phyloP scores from a whole-genome alignment of 805 yeast genomes.

The Candida hispaniensis region DNA sequence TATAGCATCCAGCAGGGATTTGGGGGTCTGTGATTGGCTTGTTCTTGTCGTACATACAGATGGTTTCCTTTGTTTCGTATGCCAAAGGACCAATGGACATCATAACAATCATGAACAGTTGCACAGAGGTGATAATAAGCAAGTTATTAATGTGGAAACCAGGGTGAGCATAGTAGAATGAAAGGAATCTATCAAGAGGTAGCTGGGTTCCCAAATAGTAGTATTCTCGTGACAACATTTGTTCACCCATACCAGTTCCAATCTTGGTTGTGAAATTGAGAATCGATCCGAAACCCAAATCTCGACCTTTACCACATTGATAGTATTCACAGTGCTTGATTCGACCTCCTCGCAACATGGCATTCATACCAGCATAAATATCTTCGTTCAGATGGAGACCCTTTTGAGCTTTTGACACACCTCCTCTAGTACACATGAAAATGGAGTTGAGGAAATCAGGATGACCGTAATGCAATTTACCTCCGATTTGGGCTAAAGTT shows the following conservation, averaged over 20 bases:
- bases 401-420: slow-evolving; percentile 88
- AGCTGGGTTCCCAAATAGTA: slow-evolving; percentile 81
- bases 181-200: slow-evolving; percentile 79
- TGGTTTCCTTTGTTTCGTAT: slow-evolving; percentile 46
- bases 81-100: slow-evolving; percentile 70
- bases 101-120: slow-evolving; percentile 69
- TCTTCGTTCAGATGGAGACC: slow-evolving; percentile 91
- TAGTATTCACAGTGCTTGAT: slow-evolving; percentile 92
- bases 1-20: slow-evolving; percentile 74
- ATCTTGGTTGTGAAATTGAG: slow-evolving; percentile 89
- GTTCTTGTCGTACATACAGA: slow-evolving; percentile 56
- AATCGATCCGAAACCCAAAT: slow-evolving; percentile 85
- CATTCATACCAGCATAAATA: slow-evolving; percentile 92
- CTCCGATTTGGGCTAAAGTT: slow-evolving; percentile 87
- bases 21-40: slow-evolving; percentile 64
- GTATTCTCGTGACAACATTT: slow-evolving; percentile 81
- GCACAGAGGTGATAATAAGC: slow-evolving; percentile 79
- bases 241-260: slow-evolving; percentile 99
- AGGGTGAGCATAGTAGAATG: slow-evolving; percentile 94
- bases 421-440: slow-evolving; percentile 93
- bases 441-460: slow-evolving; percentile 88
- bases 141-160: slow-evolving; percentile 91
- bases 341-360: slow-evolving; percentile 79
- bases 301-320: slow-evolving; percentile 96
- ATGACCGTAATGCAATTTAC: slow-evolving; percentile 90